Evolutionary conservation across 768 basidiomycete species (phyloP), one percentile per base, ranked within the genome.

Genomic region (Dentipellis sp.): DNA sequence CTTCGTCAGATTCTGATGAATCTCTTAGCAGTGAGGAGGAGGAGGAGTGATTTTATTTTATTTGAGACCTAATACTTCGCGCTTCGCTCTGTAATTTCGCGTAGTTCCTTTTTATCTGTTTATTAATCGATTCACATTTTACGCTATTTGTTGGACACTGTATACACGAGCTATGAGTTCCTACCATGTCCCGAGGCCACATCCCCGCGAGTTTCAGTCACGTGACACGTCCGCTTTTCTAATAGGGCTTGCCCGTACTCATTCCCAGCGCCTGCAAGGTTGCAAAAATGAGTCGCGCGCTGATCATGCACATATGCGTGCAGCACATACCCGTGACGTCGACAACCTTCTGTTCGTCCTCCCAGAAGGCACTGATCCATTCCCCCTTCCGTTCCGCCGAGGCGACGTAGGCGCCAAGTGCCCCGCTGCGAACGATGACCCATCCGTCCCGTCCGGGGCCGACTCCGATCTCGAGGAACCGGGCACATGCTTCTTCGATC

Each of bases 311-410:
- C 14, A 53, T 29, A 29, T 29, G 29, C 29, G 6, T 29, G 29
- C 6, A 29, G 29, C 29, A 64, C 67, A 62, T 59, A 83, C 88
- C 92, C 60, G 91, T 94, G 22, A 92, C 90, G 68, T 94, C 91
- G 2, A 86, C 78, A 14, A 94, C 74, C 55, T 76, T 80, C 71
- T 68, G 52, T 1, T 68, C 65, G n/a, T 68, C 64, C 6, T 69
- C 65, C 86, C 89, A 92, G 65, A 78, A 93, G 11, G 92, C 88
- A 9, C 80, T 78, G 21, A 91, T 68, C 92, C 92, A 94, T 52
- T 62, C 63, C 23, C 75, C 74, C 0, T 58, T 75, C 65, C 51
- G 66, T 58, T 62, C 66, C 61, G 65, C 69, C 23, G 77, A 74
- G 34, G 78, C 75, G 12, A 88, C 71, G 65, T 80, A 91, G 9